Evolutionary conservation across 1,284 basidiomycete genomes (phyloP).

Genomic region (Fomitopsis palustris): DNA sequence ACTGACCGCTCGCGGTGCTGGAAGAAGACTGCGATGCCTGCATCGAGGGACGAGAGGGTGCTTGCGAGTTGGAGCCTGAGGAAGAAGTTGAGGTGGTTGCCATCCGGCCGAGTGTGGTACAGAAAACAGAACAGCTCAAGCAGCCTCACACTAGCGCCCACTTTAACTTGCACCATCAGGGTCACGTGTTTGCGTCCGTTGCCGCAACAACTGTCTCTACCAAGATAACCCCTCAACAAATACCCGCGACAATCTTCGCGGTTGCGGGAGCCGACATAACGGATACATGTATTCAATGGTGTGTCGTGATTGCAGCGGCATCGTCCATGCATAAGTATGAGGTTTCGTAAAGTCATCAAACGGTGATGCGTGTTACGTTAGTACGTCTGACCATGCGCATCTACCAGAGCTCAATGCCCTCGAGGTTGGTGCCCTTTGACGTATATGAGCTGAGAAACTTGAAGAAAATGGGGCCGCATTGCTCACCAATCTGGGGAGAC

Average conservation of each 20-base stretch:
- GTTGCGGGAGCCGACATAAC: not conserved
- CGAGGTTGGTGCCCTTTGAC: constrained; percentile 73
- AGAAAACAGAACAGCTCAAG: constrained; percentile 5
- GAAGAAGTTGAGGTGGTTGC: constrained; percentile 24
- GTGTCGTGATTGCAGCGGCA: not conserved
- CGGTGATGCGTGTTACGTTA: not conserved
- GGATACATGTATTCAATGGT: not conserved
- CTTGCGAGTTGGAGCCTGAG: constrained; percentile 14
- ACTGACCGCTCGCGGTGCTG: constrained; percentile 25
- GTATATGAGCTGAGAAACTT: not conserved
- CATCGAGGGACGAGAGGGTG: constrained; percentile 16
- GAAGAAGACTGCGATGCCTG: constrained; percentile 28
- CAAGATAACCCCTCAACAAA: not conserved
- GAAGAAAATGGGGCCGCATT: not conserved
- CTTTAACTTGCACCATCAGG: constrained; percentile 3
- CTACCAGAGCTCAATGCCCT: constrained; percentile 70
- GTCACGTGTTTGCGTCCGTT: constrained; percentile 13
- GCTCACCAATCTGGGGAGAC: constrained; percentile 77
- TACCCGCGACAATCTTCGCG: not conserved
- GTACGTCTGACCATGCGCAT: not conserved
- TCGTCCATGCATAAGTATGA: too few species aligned
- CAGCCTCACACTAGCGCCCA: not conserved
- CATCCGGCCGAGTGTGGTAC: constrained; percentile 9
- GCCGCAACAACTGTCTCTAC: not conserved
- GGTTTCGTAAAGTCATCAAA: not conserved